These are phyloP conservation scores for Kodamaea fukazawae DNA, from an alignment of 805 yeast species.

Conservation along the genomic window DNA sequence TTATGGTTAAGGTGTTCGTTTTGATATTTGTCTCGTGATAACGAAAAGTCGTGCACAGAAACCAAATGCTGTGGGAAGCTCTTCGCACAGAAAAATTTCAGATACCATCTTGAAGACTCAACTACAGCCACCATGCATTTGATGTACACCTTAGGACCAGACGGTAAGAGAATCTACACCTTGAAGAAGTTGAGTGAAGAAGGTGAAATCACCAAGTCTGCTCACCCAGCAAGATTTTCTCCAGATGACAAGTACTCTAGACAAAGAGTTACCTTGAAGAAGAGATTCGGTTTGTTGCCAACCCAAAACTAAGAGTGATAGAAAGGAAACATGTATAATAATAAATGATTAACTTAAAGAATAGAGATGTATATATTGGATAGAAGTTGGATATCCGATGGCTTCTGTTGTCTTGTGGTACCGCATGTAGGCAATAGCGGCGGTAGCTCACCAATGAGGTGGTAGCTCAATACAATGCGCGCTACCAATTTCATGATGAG, in stretches of 20 bases:
- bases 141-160: slow-evolving; percentile 94
- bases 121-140: slow-evolving; percentile 72
- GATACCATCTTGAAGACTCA: too few species aligned
- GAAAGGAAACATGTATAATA: neutral
- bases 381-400: too few species aligned
- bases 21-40: too few species aligned
- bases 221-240: slow-evolving; percentile 99
- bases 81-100: slow-evolving; percentile 5
- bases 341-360: slow-evolving; percentile 2
- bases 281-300: slow-evolving; percentile 86
- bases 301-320: slow-evolving; percentile 51
- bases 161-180: slow-evolving; percentile 95
- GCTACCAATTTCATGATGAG: too few species aligned
- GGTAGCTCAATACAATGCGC: too few species aligned
- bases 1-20: neutral
- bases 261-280: slow-evolving; percentile 97
- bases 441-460: too few species aligned
- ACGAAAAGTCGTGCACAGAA: too few species aligned
- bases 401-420: too few species aligned
- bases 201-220: slow-evolving; percentile 97
- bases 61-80: neutral
- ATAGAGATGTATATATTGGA: too few species aligned
- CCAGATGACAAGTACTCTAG: slow-evolving; percentile 99
- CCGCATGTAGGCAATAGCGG: too few species aligned
- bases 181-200: slow-evolving; percentile 73